A percentile compares a stretch with the other conserved stretches of the same genome.
Conservation (phyloP, 2,329 filamentous ascomycete species). For the Fusarium vanettenii region DNA sequence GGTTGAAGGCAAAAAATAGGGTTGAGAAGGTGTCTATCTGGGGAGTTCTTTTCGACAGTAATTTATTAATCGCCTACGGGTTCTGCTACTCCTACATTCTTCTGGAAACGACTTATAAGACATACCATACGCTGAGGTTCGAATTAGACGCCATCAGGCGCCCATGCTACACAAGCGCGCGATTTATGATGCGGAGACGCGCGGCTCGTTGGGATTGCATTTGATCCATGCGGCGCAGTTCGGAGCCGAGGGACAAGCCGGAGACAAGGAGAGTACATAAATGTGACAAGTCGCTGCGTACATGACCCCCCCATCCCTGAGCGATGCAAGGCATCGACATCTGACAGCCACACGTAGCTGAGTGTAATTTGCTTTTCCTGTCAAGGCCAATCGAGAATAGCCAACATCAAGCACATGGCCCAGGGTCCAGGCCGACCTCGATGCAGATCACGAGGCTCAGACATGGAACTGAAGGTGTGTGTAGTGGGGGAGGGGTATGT, state of each 20-base stretch:
- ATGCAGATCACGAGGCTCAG: neutral
- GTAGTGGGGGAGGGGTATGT: slow-evolving; percentile 1
- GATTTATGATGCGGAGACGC: too few relatives aligned
- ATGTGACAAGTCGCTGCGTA: slow-evolving; percentile 17
- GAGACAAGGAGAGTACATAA: neutral
- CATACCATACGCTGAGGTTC: neutral
- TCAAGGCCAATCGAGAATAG: slow-evolving; percentile 1
- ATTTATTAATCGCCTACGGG: neutral
- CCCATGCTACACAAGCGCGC: too few relatives aligned
- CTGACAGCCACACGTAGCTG: neutral
- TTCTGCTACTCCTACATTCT: neutral
- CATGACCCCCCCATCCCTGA: neutral
- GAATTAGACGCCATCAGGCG: too few relatives aligned
- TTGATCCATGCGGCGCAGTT: too few relatives aligned
- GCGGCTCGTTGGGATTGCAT: too few relatives aligned
- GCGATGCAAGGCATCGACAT: slow-evolving; percentile 9
- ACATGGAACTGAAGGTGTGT: neutral
- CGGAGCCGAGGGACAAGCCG: too few relatives aligned
- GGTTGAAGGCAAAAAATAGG: neutral
- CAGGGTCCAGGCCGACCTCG: neutral
- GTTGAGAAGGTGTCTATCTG: neutral
- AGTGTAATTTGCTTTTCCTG: slow-evolving; percentile 20
- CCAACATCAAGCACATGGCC: neutral
- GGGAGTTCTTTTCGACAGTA: neutral
- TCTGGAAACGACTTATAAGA: neutral